Percentiles rank a stretch among this genome's conserved stretches.
phyloP scores from a whole-genome alignment of 1,284 basidiomycete genomes.

The Xerocomus amazonicus region DNA sequence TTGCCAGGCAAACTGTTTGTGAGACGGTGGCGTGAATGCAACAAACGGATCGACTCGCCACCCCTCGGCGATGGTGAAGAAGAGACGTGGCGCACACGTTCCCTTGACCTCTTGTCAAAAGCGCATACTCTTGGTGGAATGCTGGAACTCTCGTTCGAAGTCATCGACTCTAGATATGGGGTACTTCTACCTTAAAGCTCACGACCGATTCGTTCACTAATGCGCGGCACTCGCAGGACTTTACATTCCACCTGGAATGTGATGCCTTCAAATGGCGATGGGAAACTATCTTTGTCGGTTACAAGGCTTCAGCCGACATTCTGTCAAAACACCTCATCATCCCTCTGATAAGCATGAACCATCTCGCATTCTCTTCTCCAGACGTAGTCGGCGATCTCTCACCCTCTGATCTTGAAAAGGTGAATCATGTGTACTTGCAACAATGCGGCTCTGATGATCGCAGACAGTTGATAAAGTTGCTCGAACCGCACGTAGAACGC shows the following conservation, averaged over 20 bases:
- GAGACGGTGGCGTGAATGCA: conserved; percentile 63
- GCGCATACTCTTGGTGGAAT: conserved; percentile 59
- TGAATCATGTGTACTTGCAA: conserved; percentile 23
- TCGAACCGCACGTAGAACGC: conserved; percentile 58
- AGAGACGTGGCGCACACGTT: conserved; percentile 49
- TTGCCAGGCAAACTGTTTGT: conserved; percentile 57
- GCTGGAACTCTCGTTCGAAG: conserved; percentile 53
- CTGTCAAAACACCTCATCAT: conserved; percentile 72
- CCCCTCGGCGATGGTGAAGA: conserved; percentile 43
- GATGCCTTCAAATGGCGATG: conserved; percentile 70
- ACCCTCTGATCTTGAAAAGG: conserved; percentile 63
- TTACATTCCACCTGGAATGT: conserved; percentile 57
- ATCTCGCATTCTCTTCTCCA: conserved; percentile 60
- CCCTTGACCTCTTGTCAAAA: conserved; percentile 49
- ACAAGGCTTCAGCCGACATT: conserved; percentile 61
- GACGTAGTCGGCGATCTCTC: conserved; percentile 53
- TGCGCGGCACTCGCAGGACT: conserved; percentile 45
- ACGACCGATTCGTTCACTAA: conserved; percentile 12
- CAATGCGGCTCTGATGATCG: conserved; percentile 2
- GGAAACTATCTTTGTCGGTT: conserved; percentile 64
- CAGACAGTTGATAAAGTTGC: conserved; percentile 68
- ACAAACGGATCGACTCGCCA: conserved; percentile 35
- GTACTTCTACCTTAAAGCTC: conserved; percentile 34
- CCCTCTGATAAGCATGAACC: conserved; percentile 65
- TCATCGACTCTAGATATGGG: conserved; percentile 53